Percentiles rank a stretch among this genome's conserved stretches.
These are phyloP conservation scores for Ceratocystis variospora DNA, from an alignment of 2,329 filamentous ascomycete species.

Conservation along the genomic window DNA sequence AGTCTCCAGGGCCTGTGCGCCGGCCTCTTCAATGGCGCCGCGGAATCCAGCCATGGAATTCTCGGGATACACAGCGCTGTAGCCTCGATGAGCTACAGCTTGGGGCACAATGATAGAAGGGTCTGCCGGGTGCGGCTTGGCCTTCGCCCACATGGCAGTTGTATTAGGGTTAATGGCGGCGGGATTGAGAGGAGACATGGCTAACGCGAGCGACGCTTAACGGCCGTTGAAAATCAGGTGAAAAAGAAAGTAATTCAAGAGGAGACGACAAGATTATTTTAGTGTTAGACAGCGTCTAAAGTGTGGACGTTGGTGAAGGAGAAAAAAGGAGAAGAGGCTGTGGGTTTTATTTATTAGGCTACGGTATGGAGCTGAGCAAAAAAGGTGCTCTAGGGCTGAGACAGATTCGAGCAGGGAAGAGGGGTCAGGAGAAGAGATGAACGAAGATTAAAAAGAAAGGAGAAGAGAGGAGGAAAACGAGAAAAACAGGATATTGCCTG, in stretches of 20 bases:
- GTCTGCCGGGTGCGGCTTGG: constrained; percentile 22
- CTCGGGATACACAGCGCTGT: constrained; percentile 65
- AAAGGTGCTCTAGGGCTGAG: not conserved
- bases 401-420: too few species aligned
- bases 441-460: not conserved
- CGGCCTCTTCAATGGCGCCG: constrained; percentile 52
- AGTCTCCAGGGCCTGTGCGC: constrained; percentile 73
- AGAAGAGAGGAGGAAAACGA: not conserved
- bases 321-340: too few species aligned
- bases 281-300: too few species aligned
- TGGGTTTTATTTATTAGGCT: not conserved
- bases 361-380: not conserved
- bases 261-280: too few species aligned
- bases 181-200: not conserved
- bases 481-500: not conserved
- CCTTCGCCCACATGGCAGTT: constrained; percentile 27
- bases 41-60: constrained; percentile 73
- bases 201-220: not conserved
- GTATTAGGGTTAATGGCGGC: not conserved
- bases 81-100: constrained; percentile 65
- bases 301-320: too few species aligned
- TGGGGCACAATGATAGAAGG: constrained; percentile 40
- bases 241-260: not conserved
- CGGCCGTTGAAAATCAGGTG: not conserved
- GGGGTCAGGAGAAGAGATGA: not conserved